A percentile compares a stretch with the other conserved stretches of the same genome.
Conservation (phyloP, 225 moss, liverwort and hornwort species). For the Neckera pumila region DNA sequence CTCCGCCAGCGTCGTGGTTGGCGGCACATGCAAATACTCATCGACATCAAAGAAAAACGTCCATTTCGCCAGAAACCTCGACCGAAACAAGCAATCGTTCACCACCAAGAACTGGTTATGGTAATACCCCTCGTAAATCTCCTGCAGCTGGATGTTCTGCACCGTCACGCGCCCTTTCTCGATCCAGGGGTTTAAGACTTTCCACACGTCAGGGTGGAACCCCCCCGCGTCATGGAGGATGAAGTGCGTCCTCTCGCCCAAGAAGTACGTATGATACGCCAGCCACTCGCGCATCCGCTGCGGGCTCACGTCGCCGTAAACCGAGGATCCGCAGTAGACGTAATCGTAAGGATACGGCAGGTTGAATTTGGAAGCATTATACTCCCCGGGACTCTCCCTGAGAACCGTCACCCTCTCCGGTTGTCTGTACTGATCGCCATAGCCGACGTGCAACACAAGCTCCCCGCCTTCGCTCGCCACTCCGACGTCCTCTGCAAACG, state of each 20-base stretch:
- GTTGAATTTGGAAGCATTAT: slow-evolving; percentile 8
- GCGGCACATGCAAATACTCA: slow-evolving; percentile 29
- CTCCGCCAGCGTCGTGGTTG: not conserved
- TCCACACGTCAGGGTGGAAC: slow-evolving; percentile 22
- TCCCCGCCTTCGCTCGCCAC: slow-evolving; percentile 10
- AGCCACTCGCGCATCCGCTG: slow-evolving; percentile 45
- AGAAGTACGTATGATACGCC: slow-evolving; percentile 24
- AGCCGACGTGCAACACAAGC: slow-evolving; percentile 13
- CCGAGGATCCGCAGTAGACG: slow-evolving; percentile 38
- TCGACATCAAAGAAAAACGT: slow-evolving; percentile 45
- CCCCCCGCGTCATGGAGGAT: slow-evolving; percentile 44
- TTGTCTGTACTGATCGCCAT: slow-evolving; percentile 18
- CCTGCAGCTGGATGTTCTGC: slow-evolving; percentile 28
- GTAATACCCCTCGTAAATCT: slow-evolving; percentile 34
- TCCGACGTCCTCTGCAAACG: slow-evolving; percentile 15
- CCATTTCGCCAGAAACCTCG: slow-evolving; percentile 39
- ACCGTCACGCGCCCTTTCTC: slow-evolving; percentile 12
- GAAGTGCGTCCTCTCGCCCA: slow-evolving; percentile 31
- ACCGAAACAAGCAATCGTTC: slow-evolving; percentile 39
- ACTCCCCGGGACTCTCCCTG: slow-evolving; percentile 2
- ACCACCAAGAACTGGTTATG: slow-evolving; percentile 49
- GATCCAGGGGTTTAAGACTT: slow-evolving; percentile 32
- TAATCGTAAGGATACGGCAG: slow-evolving; percentile 14
- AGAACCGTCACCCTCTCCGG: slow-evolving; percentile 22
- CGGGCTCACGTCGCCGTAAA: not conserved